phyloP scores from a whole-genome alignment of 352 stramenopile species.

The Albugo laibachii region DNA sequence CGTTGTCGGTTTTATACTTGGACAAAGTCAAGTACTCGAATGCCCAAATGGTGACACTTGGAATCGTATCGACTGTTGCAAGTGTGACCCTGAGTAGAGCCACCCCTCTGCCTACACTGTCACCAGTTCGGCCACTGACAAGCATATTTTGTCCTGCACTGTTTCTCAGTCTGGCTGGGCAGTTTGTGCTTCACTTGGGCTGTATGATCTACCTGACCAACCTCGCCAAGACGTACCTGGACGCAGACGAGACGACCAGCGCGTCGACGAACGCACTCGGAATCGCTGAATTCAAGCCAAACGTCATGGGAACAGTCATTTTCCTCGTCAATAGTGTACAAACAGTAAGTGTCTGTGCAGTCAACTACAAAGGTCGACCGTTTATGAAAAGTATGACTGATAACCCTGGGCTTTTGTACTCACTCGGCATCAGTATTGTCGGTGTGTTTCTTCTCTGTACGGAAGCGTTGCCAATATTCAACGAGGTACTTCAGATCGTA shows the following conservation, averaged over 20 bases:
- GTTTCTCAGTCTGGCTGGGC: conserved; percentile 86
- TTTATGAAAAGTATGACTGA: conserved; percentile 97
- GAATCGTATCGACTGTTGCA: conserved; percentile 72
- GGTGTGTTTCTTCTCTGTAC: conserved; percentile 84
- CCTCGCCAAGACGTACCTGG: conserved; percentile 77
- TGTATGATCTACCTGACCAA: conserved; percentile 87
- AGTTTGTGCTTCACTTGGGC: conserved; percentile 91
- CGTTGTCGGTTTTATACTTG: conserved; percentile 95
- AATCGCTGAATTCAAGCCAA: conserved; percentile 91
- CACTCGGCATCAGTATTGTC: conserved; percentile 66
- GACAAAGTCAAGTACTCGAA: conserved; percentile 98
- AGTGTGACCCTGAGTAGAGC: conserved; percentile 78
- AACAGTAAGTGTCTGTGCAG: conserved; percentile 94
- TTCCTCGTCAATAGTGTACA: conserved; percentile 93
- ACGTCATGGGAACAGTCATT: conserved; percentile 95
- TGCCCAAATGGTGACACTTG: conserved; percentile 84
- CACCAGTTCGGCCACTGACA: conserved; percentile 79
- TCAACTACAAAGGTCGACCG: conserved; percentile 96
- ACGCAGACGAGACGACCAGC: conserved; percentile 29
- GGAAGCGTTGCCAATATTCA: conserved; percentile 80
- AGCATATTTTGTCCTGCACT: conserved; percentile 91
- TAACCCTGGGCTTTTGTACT: conserved; percentile 91
- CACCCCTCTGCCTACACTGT: conserved; percentile 88
- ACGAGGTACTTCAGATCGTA: conserved; percentile 85
- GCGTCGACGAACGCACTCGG: conserved; percentile 18